Conservation (phyloP, 306 rosid species). For the Cucurbita moschata region DNA sequence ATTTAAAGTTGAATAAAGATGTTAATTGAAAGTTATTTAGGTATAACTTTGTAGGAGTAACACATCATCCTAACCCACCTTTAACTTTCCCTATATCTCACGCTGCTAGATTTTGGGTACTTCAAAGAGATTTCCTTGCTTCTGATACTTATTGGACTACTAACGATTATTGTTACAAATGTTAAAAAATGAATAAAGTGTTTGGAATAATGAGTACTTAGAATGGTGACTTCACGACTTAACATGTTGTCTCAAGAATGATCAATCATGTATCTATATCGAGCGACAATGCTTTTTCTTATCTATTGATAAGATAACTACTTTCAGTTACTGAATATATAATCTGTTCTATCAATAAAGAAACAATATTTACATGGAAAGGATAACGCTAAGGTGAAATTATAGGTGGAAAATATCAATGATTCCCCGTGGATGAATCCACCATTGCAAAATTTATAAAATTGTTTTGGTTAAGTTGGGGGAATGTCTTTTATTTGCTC, state of each 20-base stretch:
- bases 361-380: too few relatives aligned
- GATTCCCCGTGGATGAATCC: not conserved
- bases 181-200: not conserved
- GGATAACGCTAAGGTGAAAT: too few relatives aligned
- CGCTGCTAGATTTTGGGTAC: not conserved
- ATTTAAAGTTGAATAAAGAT: conserved; percentile 4
- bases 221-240: not conserved
- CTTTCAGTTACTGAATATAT: not conserved
- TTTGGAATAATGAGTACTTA: not conserved
- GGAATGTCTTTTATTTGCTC: not conserved
- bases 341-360: not conserved
- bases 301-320: not conserved
- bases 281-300: not conserved
- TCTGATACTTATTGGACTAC: conserved; percentile 4
- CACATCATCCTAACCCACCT: not conserved
- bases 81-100: not conserved
- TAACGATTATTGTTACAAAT: not conserved
- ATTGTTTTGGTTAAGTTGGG: not conserved
- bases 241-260: not conserved
- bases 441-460: not conserved
- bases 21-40: not conserved
- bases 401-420: not conserved
- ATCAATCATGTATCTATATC: not conserved
- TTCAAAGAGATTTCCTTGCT: not conserved
- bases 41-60: not conserved